A percentile compares a stretch with the other conserved stretches of the same genome.
phyloP scores from a whole-genome alignment of 768 basidiomycete species.

The Naganishia kalamii region DNA sequence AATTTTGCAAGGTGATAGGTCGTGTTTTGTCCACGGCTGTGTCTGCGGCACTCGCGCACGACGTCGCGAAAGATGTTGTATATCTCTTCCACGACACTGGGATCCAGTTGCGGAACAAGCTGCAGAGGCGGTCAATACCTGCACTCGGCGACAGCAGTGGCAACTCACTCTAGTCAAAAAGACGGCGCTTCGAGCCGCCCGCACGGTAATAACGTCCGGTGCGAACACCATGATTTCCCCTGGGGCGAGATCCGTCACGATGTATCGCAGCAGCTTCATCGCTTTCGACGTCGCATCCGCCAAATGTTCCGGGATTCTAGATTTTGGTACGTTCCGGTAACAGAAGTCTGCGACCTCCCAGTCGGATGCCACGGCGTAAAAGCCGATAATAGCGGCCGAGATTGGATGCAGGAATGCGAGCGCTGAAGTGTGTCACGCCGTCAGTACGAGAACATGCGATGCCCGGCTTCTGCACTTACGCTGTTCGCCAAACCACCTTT shows the following conservation, averaged over 20 bases:
- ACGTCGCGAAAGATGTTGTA: conserved; percentile 20
- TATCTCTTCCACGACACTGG: conserved; percentile 9
- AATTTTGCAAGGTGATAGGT: conserved; percentile 23
- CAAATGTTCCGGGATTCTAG: conserved; percentile 2
- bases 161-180: conserved; percentile 23
- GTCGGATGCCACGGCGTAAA: conserved; percentile 20
- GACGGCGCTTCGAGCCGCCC: conserved; percentile 19
- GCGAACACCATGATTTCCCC: conserved; percentile 19
- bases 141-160: background rate
- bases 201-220: conserved; percentile 17
- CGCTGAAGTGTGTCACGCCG: background rate
- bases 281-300: conserved; percentile 11
- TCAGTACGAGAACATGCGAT: too few relatives aligned
- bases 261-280: conserved; percentile 19
- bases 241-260: conserved; percentile 23
- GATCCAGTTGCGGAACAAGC: conserved; percentile 14
- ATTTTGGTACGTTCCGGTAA: conserved; percentile 12
- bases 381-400: conserved; percentile 22
- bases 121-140: background rate
- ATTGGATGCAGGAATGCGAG: conserved; percentile 20
- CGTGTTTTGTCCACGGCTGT: conserved; percentile 20
- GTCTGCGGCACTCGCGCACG: conserved; percentile 14
- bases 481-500: conserved; percentile 22
- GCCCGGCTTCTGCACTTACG: background rate
- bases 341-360: conserved; percentile 15